Conservation (phyloP, 2,329 filamentous ascomycete genomes). For the Tolypocladium paradoxum region DNA sequence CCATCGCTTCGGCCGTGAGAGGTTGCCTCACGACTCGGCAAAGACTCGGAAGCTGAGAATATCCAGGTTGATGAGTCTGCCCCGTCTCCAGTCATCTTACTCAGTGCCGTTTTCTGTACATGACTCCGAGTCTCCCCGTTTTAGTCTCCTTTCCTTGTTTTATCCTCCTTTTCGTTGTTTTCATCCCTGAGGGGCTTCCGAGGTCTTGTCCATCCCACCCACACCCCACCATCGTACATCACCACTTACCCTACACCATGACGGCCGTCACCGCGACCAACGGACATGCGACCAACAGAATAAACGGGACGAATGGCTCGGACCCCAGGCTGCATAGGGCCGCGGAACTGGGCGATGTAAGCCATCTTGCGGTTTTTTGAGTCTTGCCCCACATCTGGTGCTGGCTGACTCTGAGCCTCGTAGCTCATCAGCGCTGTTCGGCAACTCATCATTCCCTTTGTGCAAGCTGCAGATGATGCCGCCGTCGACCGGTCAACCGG, state of each 20-base stretch:
- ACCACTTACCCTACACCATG: conserved; percentile 9
- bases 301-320: conserved; percentile 10
- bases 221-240: background rate
- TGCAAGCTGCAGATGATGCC: conserved; percentile 58
- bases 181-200: background rate
- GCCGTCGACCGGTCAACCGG: conserved; percentile 39
- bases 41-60: background rate
- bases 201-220: background rate
- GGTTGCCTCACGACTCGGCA: background rate
- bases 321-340: conserved; percentile 17
- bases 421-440: conserved; percentile 61
- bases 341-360: conserved; percentile 20
- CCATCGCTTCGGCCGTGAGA: too few relatives aligned
- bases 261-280: conserved; percentile 8
- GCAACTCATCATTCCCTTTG: conserved; percentile 58
- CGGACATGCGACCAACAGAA: conserved; percentile 7
- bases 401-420: conserved; percentile 11
- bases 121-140: background rate
- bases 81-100: background rate
- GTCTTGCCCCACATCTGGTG: background rate
- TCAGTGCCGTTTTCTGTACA: background rate
- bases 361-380: conserved; percentile 3
- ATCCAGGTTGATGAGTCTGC: background rate
- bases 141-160: background rate
- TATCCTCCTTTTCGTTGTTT: background rate